Evolutionary conservation across 2,329 filamentous ascomycete species (phyloP).

Genomic region (Pezicula carpinea): DNA sequence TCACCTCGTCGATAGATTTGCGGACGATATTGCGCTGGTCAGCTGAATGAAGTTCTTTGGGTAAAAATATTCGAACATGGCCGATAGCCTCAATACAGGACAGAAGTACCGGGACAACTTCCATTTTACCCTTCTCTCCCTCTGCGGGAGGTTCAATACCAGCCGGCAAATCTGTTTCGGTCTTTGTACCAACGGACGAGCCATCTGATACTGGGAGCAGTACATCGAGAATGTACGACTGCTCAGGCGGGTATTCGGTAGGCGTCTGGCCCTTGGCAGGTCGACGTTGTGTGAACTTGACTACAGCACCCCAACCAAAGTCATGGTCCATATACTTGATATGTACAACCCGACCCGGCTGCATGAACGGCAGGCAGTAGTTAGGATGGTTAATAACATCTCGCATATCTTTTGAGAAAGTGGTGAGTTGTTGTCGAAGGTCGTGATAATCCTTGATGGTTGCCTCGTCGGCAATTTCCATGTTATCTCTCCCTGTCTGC

Average conservation of each 20-base stretch:
- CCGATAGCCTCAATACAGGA: constrained; percentile 81
- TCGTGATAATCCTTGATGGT: constrained; percentile 94
- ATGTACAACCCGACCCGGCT: constrained; percentile 80
- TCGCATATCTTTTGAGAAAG: constrained; percentile 84
- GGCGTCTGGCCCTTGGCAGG: constrained; percentile 59
- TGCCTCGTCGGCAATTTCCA: constrained; percentile 78
- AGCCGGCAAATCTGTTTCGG: constrained; percentile 61
- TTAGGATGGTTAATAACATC: constrained; percentile 88
- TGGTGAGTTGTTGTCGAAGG: constrained; percentile 76
- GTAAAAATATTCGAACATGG: constrained; percentile 78
- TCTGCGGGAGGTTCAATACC: constrained; percentile 55
- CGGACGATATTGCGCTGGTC: constrained; percentile 66
- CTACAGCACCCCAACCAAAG: constrained; percentile 91
- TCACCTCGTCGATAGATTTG: constrained; percentile 70
- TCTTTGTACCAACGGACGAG: constrained; percentile 45
- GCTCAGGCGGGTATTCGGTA: constrained; percentile 66
- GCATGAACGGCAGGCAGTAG: constrained; percentile 79
- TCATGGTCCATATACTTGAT: constrained; percentile 77
- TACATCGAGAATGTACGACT: constrained; percentile 80
- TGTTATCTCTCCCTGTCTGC: constrained; percentile 67
- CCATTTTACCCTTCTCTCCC: constrained; percentile 66
- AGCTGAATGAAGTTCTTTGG: constrained; percentile 65
- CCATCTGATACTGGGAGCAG: constrained; percentile 60
- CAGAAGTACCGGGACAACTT: constrained; percentile 81
- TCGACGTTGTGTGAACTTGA: constrained; percentile 66